phyloP scores from a whole-genome alignment of 2,329 filamentous ascomycete genomes.

The Aspergillus latus region DNA sequence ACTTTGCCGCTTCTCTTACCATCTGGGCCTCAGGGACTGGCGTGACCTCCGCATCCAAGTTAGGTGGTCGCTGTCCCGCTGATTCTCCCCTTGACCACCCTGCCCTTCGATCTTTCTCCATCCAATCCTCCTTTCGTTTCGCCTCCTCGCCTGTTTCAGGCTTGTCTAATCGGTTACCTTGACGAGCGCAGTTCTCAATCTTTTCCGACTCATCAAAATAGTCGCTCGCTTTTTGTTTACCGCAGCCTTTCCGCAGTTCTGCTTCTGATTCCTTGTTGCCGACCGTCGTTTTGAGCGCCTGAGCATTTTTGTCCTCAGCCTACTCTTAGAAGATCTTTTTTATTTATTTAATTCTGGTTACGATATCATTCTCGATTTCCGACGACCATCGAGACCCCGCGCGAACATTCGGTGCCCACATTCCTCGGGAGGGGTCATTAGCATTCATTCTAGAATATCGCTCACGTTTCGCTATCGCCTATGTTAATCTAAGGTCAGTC shows the following conservation, averaged over 20 bases:
- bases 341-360: slow-evolving; percentile 3
- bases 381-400: neutral
- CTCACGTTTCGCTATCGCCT: slow-evolving; percentile 2
- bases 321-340: neutral
- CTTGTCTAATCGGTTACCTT: slow-evolving; percentile 5
- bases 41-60: slow-evolving; percentile 13
- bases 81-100: neutral
- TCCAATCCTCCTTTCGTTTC: neutral
- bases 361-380: neutral
- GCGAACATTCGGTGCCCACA: slow-evolving; percentile 1
- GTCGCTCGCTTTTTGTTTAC: slow-evolving; percentile 13
- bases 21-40: slow-evolving; percentile 8
- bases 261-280: slow-evolving; percentile 5
- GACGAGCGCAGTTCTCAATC: neutral
- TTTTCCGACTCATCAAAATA: neutral
- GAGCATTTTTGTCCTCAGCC: neutral
- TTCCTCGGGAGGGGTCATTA: slow-evolving; percentile 5
- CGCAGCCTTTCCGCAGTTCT: neutral
- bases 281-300: slow-evolving; percentile 7
- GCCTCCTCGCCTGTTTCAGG: slow-evolving; percentile 3
- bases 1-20: neutral
- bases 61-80: slow-evolving; percentile 9
- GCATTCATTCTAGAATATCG: neutral
- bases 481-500: slow-evolving; percentile 14
- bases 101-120: slow-evolving; percentile 1